Base-by-base conservation (phyloP, 1,284 basidiomycete genomes). In the Puccinia triticina region DNA sequence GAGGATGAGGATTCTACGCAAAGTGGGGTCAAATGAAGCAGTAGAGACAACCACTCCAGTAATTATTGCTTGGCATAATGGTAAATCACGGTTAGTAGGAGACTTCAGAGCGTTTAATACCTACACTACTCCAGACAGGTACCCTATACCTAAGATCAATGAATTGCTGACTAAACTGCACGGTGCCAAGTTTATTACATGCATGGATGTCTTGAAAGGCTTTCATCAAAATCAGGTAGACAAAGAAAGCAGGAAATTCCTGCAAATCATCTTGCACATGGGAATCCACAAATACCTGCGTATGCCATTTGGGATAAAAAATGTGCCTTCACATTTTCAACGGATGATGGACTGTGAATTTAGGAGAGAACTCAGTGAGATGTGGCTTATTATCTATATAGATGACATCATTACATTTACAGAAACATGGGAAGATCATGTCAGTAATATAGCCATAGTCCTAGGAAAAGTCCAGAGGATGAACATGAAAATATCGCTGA, bases 131-230 rank as follows among this genome's bases (percentile, higher is more conserved):
- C n/a, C n/a, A n/a, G n/a, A n/a, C n/a, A n/a, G n/a, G n/a, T n/a
- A n/a, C n/a, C n/a, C n/a, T n/a, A n/a, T n/a, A n/a, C n/a, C n/a
- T n/a, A n/a, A n/a, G n/a, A n/a, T n/a, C n/a, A n/a, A n/a, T n/a
- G n/a, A n/a, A n/a, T n/a, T n/a, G n/a, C n/a, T n/a, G n/a, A n/a
- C n/a, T n/a, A n/a, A n/a, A n/a, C n/a, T n/a, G n/a, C n/a, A n/a
- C n/a, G n/a, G n/a, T n/a, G n/a, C n/a, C n/a, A n/a, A n/a, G n/a
- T n/a, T n/a, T n/a, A n/a, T n/a, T n/a, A n/a, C n/a, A n/a, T n/a
- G n/a, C n/a, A 75, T 75, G 72, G 72, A 75, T 53, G 48, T 34
- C 1, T 21, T 77, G 26, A 77, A 77, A 77, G 74, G 74, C 0
- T 75, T 75, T 23, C 72, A 75, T 55, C 72, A 75, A 40, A 75